phyloP scores from a whole-genome alignment of 306 rosid genomes.

The Vigna hirtella region DNA sequence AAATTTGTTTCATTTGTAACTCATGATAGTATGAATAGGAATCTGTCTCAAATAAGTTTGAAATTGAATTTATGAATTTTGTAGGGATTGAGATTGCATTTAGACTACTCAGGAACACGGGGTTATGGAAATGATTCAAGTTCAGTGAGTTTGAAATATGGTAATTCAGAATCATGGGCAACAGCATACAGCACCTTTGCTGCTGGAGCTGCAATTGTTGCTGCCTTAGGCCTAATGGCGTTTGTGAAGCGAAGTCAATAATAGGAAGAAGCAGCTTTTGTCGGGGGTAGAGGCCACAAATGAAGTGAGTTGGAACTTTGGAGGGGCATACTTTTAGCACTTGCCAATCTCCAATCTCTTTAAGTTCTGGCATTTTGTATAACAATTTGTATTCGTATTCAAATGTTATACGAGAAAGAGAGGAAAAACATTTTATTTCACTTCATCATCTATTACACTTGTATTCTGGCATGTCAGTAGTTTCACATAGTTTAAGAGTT shows the following conservation, averaged over 20 bases:
- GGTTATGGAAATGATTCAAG: slow-evolving; percentile 42
- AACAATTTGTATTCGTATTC: slow-evolving; percentile 28
- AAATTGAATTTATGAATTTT: slow-evolving; percentile 32
- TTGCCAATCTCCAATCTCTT: slow-evolving; percentile 28
- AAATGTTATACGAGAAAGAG: background rate
- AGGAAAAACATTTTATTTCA: slow-evolving; percentile 1
- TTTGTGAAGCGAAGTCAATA: slow-evolving; percentile 54
- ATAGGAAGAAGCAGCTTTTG: slow-evolving; percentile 1
- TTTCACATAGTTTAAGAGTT: too few species aligned
- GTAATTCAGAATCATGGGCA: slow-evolving; percentile 65
- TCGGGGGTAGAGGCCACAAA: slow-evolving; percentile 33
- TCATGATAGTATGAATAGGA: background rate
- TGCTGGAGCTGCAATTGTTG: slow-evolving; percentile 80
- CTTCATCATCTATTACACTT: background rate
- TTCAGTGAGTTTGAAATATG: slow-evolving; percentile 53
- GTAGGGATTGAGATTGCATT: slow-evolving; percentile 91
- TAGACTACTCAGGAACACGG: slow-evolving; percentile 71
- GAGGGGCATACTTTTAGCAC: slow-evolving; percentile 45
- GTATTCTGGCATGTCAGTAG: too few species aligned
- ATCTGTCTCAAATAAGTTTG: slow-evolving; percentile 34
- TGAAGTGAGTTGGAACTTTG: slow-evolving; percentile 36
- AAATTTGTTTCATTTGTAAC: too few species aligned
- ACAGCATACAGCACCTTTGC: slow-evolving; percentile 66
- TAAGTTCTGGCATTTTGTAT: slow-evolving; percentile 43
- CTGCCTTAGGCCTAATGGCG: slow-evolving; percentile 68